Evolutionary conservation across 352 stramenopile species (phyloP).

Genomic region (Thalassiosira mediterranea): DNA sequence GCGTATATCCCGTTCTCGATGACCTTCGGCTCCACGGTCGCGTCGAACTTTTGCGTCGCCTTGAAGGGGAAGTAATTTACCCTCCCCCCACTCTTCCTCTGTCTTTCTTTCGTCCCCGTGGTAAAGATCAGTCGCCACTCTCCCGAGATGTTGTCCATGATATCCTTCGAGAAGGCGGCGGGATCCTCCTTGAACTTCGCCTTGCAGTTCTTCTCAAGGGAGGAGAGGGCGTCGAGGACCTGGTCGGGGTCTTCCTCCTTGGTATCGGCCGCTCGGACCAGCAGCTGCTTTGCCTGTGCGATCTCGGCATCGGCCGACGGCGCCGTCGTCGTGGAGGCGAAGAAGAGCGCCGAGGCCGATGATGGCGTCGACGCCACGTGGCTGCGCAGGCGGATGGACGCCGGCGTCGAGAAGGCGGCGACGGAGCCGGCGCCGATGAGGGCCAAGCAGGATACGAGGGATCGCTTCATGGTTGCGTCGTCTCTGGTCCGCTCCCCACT

Average conservation of each 20-base stretch:
- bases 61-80: conserved; percentile 86
- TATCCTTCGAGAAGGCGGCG: conserved; percentile 35
- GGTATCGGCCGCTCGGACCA: conserved; percentile 69
- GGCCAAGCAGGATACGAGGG: conserved; percentile 4
- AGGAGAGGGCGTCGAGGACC: conserved; percentile 64
- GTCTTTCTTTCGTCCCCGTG: conserved; percentile 77
- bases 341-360: conserved; percentile 6
- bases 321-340: conserved; percentile 22
- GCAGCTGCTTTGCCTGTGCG: conserved; percentile 43
- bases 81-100: conserved; percentile 59
- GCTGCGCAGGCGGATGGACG: not conserved
- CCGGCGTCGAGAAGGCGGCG: conserved; percentile 12
- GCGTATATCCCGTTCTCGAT: conserved; percentile 84
- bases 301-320: conserved; percentile 45
- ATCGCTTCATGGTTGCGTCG: conserved; percentile 12
- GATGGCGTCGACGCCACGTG: not conserved
- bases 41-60: conserved; percentile 81
- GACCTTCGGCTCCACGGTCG: conserved; percentile 33
- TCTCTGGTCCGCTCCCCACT: too few species aligned
- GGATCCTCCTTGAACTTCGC: conserved; percentile 63
- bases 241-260: conserved; percentile 77
- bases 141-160: conserved; percentile 68
- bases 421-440: not conserved
- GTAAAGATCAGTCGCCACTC: conserved; percentile 84
- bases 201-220: conserved; percentile 76